Base-by-base conservation (phyloP, 1,284 basidiomycete species). In the Peniophora sp. region DNA sequence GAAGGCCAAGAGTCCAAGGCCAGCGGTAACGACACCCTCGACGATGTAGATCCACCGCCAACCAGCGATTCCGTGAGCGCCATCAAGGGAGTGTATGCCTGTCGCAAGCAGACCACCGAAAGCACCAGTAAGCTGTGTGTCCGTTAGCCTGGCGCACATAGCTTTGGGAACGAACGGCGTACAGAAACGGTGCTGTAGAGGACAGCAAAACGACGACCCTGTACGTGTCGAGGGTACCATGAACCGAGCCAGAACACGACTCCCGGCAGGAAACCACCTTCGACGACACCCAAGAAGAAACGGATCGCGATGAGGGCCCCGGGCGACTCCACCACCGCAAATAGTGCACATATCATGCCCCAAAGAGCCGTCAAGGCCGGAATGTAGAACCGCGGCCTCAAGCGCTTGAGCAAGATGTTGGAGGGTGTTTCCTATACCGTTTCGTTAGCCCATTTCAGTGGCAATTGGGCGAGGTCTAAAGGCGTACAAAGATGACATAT, bases 31-130 rank as follows among this genome's bases (percentile, higher is more conserved):
- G 45, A 67, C 51, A 2, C 69, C 68, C 46, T 69, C 68, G 20
- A 65, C 53, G n/a, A 67, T 51, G 56, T 66, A 67, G 50, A 65
- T 63, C 61, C 62, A 70, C 61, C 57, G 51, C 64, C 64, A 65
- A 5, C 64, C 64, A 0, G 61, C 59, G 35, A 65, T 64, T 0
- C 64, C 64, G 50, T 63, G 58, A 6, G 56, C 56, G 14, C 64
- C 64, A 49, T 65, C 58, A 2, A 65, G 55, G 1, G 59, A 41
- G 47, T 65, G 62, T 36, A 65, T 65, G 1, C 57, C 63, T n/a
- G 63, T 65, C 2, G 63, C 65, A 9, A 65, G 50, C 56, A 64
- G 17, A 60, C 63, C 36, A 61, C 64, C 64, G 39, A 16, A 47
- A 1, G 19, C 17, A 48, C 52, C 52, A 14, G 52, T 52, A 17